A percentile compares a stretch with the other conserved stretches of the same genome.
Conservation (phyloP, 441 rosid genomes). For the Erodium moschatum region DNA sequence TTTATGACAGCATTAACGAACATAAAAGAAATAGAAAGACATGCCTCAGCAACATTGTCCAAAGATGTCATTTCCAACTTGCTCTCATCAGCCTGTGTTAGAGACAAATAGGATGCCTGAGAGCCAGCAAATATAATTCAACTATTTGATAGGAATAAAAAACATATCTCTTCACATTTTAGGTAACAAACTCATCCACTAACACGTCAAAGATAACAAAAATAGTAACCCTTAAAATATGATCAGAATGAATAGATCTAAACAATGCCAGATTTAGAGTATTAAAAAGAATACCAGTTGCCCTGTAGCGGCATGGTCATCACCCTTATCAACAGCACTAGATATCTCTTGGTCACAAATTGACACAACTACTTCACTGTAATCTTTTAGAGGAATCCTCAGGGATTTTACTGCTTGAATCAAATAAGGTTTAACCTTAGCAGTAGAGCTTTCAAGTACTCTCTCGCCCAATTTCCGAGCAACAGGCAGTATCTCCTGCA, state of each 20-base stretch:
- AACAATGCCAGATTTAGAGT: background rate
- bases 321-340: slow-evolving; percentile 1
- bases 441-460: slow-evolving; percentile 62
- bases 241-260: background rate
- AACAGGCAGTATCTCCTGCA: slow-evolving; percentile 58
- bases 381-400: slow-evolving; percentile 49
- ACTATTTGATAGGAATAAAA: background rate
- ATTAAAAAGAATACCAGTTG: background rate
- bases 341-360: slow-evolving; percentile 46
- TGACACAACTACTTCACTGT: slow-evolving; percentile 52
- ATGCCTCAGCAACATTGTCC: background rate
- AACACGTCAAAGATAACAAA: background rate
- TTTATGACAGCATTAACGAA: background rate
- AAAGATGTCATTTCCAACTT: slow-evolving; percentile 1
- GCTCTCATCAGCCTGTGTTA: slow-evolving; percentile 2
- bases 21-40: background rate
- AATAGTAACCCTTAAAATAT: background rate
- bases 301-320: background rate
- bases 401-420: slow-evolving; percentile 48
- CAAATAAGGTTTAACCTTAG: slow-evolving; percentile 63
- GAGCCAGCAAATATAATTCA: background rate
- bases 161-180: background rate
- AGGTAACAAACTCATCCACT: background rate
- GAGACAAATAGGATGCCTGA: background rate
- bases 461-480: slow-evolving; percentile 66